These are phyloP conservation scores for Blepharisma stoltei DNA, from an alignment of 73 alveolate genomes.

Conservation along the genomic window DNA sequence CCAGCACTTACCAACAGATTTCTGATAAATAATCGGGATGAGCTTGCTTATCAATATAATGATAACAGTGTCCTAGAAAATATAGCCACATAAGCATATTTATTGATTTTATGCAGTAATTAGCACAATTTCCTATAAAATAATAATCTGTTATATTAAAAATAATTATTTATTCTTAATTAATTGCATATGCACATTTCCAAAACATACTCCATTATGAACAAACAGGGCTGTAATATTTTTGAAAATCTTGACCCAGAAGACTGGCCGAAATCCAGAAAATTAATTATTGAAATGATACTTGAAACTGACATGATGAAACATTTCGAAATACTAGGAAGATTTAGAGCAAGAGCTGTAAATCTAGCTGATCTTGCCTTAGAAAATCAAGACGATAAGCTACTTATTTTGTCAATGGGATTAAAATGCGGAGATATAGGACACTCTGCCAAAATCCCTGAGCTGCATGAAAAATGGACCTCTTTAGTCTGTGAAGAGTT, in stretches of 20 bases:
- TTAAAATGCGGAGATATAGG: constrained; percentile 39
- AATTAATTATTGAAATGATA: constrained; percentile 39
- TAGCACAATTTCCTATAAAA: too few relatives aligned
- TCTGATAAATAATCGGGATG: constrained; percentile 37
- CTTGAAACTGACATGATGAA: constrained; percentile 52
- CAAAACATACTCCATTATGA: constrained; percentile 28
- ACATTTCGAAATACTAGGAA: constrained; percentile 44
- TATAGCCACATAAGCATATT: too few relatives aligned
- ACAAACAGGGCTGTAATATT: constrained; percentile 28
- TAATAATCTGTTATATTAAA: too few relatives aligned
- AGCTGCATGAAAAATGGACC: constrained; percentile 38
- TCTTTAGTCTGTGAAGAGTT: constrained; percentile 39
- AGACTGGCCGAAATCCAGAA: constrained; percentile 37
- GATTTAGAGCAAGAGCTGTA: constrained; percentile 29
- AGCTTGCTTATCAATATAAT: constrained; percentile 45
- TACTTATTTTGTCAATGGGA: not conserved
- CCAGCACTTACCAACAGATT: constrained; percentile 46
- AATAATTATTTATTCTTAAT: too few relatives aligned
- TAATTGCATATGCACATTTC: constrained; percentile 45
- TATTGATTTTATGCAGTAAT: too few relatives aligned
- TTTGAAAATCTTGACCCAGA: constrained; percentile 33
- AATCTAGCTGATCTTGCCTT: constrained; percentile 11
- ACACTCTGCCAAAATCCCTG: constrained; percentile 30
- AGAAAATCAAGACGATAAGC: constrained; percentile 18
- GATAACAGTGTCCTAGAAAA: constrained; percentile 50